Base-by-base conservation (phyloP, 257 asterid species). In the Lithospermum erythrorhizon region DNA sequence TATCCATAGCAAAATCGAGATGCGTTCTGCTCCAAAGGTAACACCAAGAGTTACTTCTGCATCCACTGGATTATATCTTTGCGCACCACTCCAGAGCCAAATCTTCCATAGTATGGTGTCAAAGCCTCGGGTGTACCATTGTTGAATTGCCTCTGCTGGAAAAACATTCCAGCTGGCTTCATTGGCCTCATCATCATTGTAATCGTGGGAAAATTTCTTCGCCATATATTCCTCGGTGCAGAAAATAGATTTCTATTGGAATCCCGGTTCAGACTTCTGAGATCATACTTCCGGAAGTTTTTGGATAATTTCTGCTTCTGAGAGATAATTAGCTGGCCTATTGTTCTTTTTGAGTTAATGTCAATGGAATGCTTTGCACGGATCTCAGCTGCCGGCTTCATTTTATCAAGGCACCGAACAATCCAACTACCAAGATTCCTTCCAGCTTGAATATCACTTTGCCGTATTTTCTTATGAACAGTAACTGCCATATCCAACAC, bases 381-480 rank as follows among this genome's bases (percentile, higher is more conserved):
- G 65, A 91, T 91, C 66, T 86, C 87, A 58, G 98, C 98, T 6
- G 85, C 77, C 14, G 98, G 98, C 72, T 88, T 91, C 79, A 74
- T 70, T 75, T 52, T 82, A 74, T 91, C 95, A 21, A 91, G 95
- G 80, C 83, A 81, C 17, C 95, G 79, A 47, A 88, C 94, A 62
- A 91, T 78, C 87, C 94, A 55, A 72, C 84, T 91, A 17, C 98
- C 96, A 41, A 91, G 68, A 75, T 79, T 88, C 61, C 87, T 80
- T 55, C 98, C 98, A 61, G 82, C 95, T 76, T 88, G 95, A 62
- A 88, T 79, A 61, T 91, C 97, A 70, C 90, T 86, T 63, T 81
- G 87, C 68, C 88, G 98, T 72, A 91, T 64, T 73, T 63, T 84
- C 64, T 41, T 80, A 67, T 91, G 95, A 68, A 84, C 82, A 61